Percentiles rank a stretch among this genome's conserved stretches.
These are phyloP conservation scores for Oidium heveae DNA, from an alignment of 2,329 filamentous ascomycete genomes.

Conservation along the genomic window DNA sequence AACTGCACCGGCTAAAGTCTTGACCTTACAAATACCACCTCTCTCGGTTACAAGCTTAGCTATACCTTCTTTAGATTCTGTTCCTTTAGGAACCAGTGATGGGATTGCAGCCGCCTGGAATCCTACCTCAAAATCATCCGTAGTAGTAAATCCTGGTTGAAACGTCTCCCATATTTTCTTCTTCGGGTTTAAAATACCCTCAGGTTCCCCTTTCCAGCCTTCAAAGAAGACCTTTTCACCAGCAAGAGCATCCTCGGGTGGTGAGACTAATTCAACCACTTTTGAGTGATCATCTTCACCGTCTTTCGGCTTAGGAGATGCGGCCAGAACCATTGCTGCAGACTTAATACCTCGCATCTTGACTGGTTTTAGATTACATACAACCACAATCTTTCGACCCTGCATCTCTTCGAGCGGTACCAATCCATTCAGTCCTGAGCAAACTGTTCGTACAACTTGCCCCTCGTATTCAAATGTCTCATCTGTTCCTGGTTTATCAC, in stretches of 20 bases:
- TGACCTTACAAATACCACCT: conserved; percentile 63
- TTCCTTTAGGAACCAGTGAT: conserved; percentile 45
- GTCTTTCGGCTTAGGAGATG: conserved; percentile 59
- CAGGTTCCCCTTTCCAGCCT: conserved; percentile 80
- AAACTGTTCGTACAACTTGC: conserved; percentile 80
- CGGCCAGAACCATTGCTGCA: conserved; percentile 79
- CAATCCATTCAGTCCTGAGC: conserved; percentile 84
- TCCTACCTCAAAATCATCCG: conserved; percentile 50
- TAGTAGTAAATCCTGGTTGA: conserved; percentile 90
- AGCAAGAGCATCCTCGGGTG: conserved; percentile 52
- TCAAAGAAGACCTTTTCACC: conserved; percentile 84
- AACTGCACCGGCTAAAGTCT: conserved; percentile 51
- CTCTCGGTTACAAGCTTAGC: conserved; percentile 49
- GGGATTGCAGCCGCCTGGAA: conserved; percentile 64
- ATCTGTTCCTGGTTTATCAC: conserved; percentile 61
- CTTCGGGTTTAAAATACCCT: conserved; percentile 89
- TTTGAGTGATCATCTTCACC: conserved; percentile 73
- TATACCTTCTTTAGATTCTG: conserved; percentile 18
- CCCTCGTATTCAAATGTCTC: conserved; percentile 84
- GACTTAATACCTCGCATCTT: conserved; percentile 86
- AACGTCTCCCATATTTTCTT: conserved; percentile 98
- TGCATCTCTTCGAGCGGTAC: conserved; percentile 93
- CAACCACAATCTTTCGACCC: conserved; percentile 75
- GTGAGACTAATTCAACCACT: conserved; percentile 74
- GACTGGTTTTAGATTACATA: conserved; percentile 96